Percentiles rank a stretch among this genome's conserved stretches.
These are phyloP conservation scores for Diaporthe amygdali DNA, from an alignment of 2,329 filamentous ascomycete species.

Conservation along the genomic window DNA sequence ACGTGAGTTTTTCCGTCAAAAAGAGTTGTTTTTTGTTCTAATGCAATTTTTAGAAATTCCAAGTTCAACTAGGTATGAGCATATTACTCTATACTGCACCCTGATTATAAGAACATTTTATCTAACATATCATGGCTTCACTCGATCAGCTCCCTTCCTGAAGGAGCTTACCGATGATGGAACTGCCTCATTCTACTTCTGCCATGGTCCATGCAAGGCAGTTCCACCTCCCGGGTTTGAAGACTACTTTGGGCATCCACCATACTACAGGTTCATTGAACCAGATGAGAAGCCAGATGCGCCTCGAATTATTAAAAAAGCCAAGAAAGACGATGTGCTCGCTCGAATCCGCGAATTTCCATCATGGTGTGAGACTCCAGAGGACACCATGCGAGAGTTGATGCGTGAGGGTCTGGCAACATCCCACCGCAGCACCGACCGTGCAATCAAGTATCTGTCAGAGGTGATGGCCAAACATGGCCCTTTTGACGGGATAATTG, in stretches of 20 bases:
- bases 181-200: conserved; percentile 17
- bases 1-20: conserved; percentile 43
- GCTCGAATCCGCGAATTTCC: conserved; percentile 60
- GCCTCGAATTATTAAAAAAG: conserved; percentile 35
- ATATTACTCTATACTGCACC: neutral
- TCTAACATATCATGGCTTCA: neutral
- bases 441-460: conserved; percentile 41
- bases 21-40: conserved; percentile 17
- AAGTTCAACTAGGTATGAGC: conserved; percentile 28
- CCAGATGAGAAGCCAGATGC: conserved; percentile 22
- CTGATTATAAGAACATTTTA: neutral
- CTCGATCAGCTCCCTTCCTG: conserved; percentile 25
- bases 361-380: conserved; percentile 44
- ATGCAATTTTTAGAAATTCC: conserved; percentile 20
- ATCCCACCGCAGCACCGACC: neutral
- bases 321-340: conserved; percentile 50
- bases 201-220: conserved; percentile 20
- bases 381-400: conserved; percentile 61
- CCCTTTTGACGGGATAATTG: conserved; percentile 18
- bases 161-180: conserved; percentile 20
- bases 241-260: conserved; percentile 28
- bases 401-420: conserved; percentile 31
- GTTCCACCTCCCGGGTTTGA: conserved; percentile 27
- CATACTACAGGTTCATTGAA: conserved; percentile 28
- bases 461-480: neutral